These are phyloP conservation scores for Phalaenopsis aphrodite DNA, from an alignment of 106 monocot genomes.

Conservation along the genomic window DNA sequence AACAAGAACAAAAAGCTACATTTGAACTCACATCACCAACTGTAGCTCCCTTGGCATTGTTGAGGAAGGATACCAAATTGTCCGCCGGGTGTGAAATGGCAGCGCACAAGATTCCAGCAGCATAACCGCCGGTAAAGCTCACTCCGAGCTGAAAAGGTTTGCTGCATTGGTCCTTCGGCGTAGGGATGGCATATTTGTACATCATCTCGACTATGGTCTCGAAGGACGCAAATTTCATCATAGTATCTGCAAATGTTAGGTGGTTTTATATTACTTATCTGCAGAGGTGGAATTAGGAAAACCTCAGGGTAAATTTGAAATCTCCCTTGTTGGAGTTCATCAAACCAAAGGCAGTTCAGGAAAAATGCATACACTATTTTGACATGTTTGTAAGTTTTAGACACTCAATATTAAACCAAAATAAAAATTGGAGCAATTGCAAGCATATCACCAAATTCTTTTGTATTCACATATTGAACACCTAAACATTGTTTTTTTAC, in stretches of 20 bases:
- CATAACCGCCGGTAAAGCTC: constrained; percentile 75
- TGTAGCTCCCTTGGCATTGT: constrained; percentile 73
- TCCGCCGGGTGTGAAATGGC: constrained; percentile 75
- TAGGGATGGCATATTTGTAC: constrained; percentile 65
- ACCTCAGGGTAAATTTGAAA: too few relatives aligned
- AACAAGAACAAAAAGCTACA: neutral
- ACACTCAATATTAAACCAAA: too few relatives aligned
- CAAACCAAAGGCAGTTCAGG: too few relatives aligned
- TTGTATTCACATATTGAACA: too few relatives aligned
- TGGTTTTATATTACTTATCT: neutral
- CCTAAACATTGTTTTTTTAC: too few relatives aligned
- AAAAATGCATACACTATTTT: too few relatives aligned
- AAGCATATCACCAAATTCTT: too few relatives aligned
- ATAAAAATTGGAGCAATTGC: too few relatives aligned
- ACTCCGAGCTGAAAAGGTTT: constrained; percentile 58
- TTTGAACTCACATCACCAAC: constrained; percentile 49
- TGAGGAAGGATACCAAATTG: constrained; percentile 75
- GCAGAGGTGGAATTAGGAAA: too few relatives aligned
- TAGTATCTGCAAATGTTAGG: constrained; percentile 43
- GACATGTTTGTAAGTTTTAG: too few relatives aligned
- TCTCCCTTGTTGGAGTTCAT: too few relatives aligned
- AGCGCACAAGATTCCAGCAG: constrained; percentile 72
- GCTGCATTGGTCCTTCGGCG: constrained; percentile 75
- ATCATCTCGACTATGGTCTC: constrained; percentile 72
- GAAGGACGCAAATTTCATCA: constrained; percentile 88